phyloP scores from a whole-genome alignment of 805 yeast genomes.

The Scheffersomyces lignosus region DNA sequence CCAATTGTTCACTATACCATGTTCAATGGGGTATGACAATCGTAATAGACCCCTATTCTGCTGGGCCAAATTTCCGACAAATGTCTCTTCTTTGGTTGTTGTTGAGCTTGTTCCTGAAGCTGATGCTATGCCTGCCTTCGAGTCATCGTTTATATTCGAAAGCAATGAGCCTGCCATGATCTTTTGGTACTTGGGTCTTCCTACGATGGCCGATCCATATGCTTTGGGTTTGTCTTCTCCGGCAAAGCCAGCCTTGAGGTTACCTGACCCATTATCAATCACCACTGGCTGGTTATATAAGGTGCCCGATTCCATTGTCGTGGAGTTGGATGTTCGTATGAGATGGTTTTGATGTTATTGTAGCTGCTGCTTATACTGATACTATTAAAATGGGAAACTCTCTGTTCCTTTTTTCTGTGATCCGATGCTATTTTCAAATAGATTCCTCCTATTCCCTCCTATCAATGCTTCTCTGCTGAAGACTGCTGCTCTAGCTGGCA shows the following conservation, averaged over 20 bases:
- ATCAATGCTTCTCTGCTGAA: too few relatives aligned
- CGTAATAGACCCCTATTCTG: conserved; percentile 73
- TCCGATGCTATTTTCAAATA: too few relatives aligned
- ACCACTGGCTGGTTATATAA: conserved; percentile 48
- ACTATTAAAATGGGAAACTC: too few relatives aligned
- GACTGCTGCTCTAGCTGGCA: too few relatives aligned
- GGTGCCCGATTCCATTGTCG: conserved; percentile 42
- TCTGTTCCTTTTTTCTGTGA: too few relatives aligned
- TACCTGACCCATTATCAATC: conserved; percentile 71
- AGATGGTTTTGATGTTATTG: too few relatives aligned
- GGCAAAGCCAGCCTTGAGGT: conserved; percentile 86
- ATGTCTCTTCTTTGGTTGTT: conserved; percentile 51
- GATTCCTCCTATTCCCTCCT: too few relatives aligned
- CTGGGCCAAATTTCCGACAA: conserved; percentile 76
- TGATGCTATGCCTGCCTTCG: conserved; percentile 1
- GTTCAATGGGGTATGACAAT: conserved; percentile 70
- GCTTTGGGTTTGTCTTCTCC: conserved; percentile 82
- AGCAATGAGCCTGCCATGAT: conserved; percentile 62
- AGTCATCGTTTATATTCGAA: conserved; percentile 1
- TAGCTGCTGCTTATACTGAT: too few relatives aligned
- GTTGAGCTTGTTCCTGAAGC: conserved; percentile 2
- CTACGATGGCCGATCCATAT: conserved; percentile 65
- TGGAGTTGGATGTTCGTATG: too few relatives aligned
- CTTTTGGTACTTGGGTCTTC: conserved; percentile 80
- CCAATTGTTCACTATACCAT: conserved; percentile 84